phyloP scores from a whole-genome alignment of 495 filamentous ascomycete genomes.

The Opeltia flavorubescens region DNA sequence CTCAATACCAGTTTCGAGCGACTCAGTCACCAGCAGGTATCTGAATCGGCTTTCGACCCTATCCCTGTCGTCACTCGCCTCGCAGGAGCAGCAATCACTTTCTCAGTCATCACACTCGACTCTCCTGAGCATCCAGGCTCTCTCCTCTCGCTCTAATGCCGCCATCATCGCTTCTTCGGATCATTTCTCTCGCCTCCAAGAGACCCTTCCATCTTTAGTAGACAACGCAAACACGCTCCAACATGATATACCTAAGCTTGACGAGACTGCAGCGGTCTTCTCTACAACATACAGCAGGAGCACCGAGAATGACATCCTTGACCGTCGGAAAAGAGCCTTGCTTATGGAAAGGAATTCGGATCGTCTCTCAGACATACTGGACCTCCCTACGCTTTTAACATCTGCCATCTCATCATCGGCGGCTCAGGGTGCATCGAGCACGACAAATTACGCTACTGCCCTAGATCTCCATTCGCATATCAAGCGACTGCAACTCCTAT shows the following conservation, averaged over 20 bases:
- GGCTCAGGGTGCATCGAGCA: constrained; percentile 29
- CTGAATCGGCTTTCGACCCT: constrained; percentile 69
- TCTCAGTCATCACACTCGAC: constrained; percentile 67
- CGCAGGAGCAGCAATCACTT: constrained; percentile 66
- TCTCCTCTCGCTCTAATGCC: constrained; percentile 87
- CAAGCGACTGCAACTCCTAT: constrained; percentile 67
- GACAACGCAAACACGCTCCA: constrained; percentile 50
- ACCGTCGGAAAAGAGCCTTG: constrained; percentile 64
- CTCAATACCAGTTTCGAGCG: constrained; percentile 21
- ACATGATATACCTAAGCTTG: constrained; percentile 61
- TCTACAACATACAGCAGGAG: constrained; percentile 67
- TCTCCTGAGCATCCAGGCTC: constrained; percentile 71
- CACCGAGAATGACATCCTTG: constrained; percentile 59
- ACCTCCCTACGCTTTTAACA: constrained; percentile 75
- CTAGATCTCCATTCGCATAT: constrained; percentile 92
- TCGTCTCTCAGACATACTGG: constrained; percentile 76
- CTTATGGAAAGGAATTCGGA: constrained; percentile 83
- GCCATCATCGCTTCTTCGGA: constrained; percentile 68
- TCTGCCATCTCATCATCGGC: constrained; percentile 49
- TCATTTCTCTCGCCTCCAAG: constrained; percentile 56
- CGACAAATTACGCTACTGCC: constrained; percentile 77
- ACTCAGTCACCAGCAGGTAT: constrained; percentile 47
- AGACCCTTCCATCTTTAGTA: constrained; percentile 52
- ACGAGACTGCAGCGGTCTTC: constrained; percentile 64
- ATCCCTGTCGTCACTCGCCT: constrained; percentile 54